These are phyloP conservation scores for Colletotrichum tropicicola DNA, from an alignment of 2,329 filamentous ascomycete genomes.

Conservation along the genomic window DNA sequence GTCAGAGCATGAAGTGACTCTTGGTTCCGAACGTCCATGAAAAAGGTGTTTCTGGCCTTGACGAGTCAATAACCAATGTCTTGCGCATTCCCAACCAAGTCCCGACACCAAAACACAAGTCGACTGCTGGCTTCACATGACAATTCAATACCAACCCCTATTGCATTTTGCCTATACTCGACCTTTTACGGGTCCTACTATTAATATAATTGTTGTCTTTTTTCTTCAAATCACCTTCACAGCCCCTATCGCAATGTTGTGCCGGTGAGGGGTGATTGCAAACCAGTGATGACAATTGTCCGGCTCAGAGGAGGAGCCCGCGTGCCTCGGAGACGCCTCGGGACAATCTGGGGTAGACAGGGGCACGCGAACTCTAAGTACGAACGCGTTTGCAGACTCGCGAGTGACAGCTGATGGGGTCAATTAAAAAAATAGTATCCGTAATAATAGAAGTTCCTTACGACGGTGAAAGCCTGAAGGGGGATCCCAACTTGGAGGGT, in stretches of 20 bases:
- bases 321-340: conserved; percentile 2
- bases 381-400: neutral
- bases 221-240: no score
- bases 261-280: neutral
- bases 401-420: neutral
- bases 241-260: neutral
- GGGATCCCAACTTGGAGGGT: neutral
- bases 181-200: no score
- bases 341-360: conserved; percentile 26
- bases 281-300: neutral
- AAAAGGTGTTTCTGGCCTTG: no score
- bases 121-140: no score
- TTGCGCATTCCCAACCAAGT: no score
- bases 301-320: neutral
- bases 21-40: no score
- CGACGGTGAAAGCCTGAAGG: neutral
- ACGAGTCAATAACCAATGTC: no score
- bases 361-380: conserved; percentile 11
- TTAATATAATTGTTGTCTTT: no score
- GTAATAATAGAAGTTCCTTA: neutral
- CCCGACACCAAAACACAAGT: no score
- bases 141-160: no score
- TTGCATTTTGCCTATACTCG: no score
- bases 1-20: no score
- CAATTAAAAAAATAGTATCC: neutral